Evolutionary conservation across 2,329 filamentous ascomycete genomes (phyloP).

Genomic region (Pseudocercospora macadamiae): DNA sequence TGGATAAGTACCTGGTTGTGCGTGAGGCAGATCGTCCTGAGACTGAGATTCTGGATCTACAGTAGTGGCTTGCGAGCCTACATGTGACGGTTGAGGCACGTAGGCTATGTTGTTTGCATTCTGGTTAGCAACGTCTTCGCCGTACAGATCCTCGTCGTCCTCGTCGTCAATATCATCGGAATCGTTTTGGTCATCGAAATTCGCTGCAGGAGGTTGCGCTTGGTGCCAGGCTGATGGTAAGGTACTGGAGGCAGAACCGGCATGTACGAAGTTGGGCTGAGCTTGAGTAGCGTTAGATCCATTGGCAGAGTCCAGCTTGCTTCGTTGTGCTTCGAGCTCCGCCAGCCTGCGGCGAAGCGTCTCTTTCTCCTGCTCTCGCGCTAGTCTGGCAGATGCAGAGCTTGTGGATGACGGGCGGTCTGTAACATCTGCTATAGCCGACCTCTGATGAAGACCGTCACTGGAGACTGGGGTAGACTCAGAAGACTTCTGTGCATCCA

Average conservation of each 20-base stretch:
- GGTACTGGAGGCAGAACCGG: background rate
- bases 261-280: background rate
- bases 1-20: background rate
- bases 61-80: slow-evolving; percentile 8
- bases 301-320: slow-evolving; percentile 4
- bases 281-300: background rate
- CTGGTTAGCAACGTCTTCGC: background rate
- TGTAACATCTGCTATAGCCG: background rate
- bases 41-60: background rate
- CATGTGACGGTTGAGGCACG: background rate
- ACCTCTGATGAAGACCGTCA: too few species aligned
- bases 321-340: slow-evolving; percentile 15
- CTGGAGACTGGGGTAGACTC: too few species aligned
- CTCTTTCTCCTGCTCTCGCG: slow-evolving; percentile 18
- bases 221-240: background rate
- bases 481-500: too few species aligned
- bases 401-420: slow-evolving; percentile 1
- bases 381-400: slow-evolving; percentile 3
- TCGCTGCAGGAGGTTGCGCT: background rate
- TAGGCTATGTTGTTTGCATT: background rate
- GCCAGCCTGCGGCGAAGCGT: slow-evolving; percentile 12
- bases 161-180: slow-evolving; percentile 18
- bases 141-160: slow-evolving; percentile 22
- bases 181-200: slow-evolving; percentile 2
- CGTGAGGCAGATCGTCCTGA: background rate